Percentiles rank a stretch among this genome's conserved stretches.
Evolutionary conservation across 805 yeast genomes (phyloP).

Genomic region (Candida morakotiae): DNA sequence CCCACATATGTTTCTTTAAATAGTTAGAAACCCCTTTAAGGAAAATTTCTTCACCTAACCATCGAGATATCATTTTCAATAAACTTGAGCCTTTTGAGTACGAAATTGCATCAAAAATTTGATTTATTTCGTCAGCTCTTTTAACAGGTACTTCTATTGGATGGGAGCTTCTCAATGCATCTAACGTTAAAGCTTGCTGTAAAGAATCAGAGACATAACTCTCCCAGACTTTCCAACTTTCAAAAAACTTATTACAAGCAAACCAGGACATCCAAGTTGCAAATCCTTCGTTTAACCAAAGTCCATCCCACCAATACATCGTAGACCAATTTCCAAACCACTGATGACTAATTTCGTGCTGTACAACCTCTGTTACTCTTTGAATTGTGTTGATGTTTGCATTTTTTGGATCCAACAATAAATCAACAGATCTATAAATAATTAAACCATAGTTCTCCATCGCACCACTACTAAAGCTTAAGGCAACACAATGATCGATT

Average conservation of each 20-base stretch:
- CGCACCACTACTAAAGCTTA: constrained; percentile 83
- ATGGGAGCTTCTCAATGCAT: constrained; percentile 78
- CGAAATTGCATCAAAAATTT: constrained; percentile 81
- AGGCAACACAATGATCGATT: constrained; percentile 78
- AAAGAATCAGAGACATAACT: constrained; percentile 73
- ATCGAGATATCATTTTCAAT: constrained; percentile 72
- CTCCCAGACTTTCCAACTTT: constrained; percentile 88
- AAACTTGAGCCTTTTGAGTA: constrained; percentile 78
- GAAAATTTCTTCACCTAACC: constrained; percentile 75
- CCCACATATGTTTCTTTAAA: constrained; percentile 70
- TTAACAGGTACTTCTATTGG: constrained; percentile 82
- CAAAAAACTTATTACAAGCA: constrained; percentile 70
- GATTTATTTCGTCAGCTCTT: constrained; percentile 75
- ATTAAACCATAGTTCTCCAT: constrained; percentile 86
- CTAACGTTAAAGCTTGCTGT: constrained; percentile 71
- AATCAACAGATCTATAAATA: constrained; percentile 74
- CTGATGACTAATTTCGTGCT: constrained; percentile 88
- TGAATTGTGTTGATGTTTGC: constrained; percentile 62
- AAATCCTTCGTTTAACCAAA: constrained; percentile 86
- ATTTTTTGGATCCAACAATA: constrained; percentile 66
- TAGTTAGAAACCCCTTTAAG: constrained; percentile 77
- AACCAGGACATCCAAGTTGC: constrained; percentile 93
- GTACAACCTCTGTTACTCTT: constrained; percentile 81
- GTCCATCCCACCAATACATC: constrained; percentile 91
- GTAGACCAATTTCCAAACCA: constrained; percentile 91